Evolutionary conservation across 495 filamentous ascomycete species (phyloP), one percentile per base, ranked within the genome.

Genomic region (Penicillium samsonianum): DNA sequence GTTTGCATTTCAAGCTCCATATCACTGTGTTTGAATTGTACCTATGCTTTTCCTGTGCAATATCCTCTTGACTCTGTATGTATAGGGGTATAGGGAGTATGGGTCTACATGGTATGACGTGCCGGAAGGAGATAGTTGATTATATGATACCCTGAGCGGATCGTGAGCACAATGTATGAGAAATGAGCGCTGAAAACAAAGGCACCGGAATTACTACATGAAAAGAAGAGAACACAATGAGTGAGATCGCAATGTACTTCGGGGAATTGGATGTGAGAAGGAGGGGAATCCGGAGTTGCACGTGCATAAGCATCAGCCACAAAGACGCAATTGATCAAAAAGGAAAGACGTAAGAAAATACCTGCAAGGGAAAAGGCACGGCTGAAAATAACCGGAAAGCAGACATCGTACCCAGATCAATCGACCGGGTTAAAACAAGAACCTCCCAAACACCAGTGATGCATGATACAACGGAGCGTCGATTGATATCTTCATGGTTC

Each of bases 401-500:
- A 63, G 40, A 60, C 35, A 57, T 60, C 51, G 41, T 61, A 52
- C 56, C 58, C 46, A 42, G 55, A 35, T 48, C 59, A 67, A 67
- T 59, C 37, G 54, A 62, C 50, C 55, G 52, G 55, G 57, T 49
- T 37, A 55, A 57, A 58, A 69, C 48, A 57, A 61, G 28, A 70
- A 64, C 72, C 67, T 61, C 73, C 73, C 71, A 71, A 72, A 74
- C 74, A 69, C 74, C 74, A 67, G 58, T 72, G 65, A 77, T 77
- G 74, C 74, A 77, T 74, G 64, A 69, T 73, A 69, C 67, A 68
- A 64, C 63, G 62, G 67, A 63, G 40, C 48, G 51, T 57, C 58
- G 40, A 59, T 37, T 48, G 55, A 60, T 45, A 38, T 26, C 52
- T 53, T 42, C 31, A 28, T 25, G 53, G 59, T 33, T 33, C n/a